phyloP scores from a whole-genome alignment of 2,329 filamentous ascomycete genomes.

The Fusarium sp. region DNA sequence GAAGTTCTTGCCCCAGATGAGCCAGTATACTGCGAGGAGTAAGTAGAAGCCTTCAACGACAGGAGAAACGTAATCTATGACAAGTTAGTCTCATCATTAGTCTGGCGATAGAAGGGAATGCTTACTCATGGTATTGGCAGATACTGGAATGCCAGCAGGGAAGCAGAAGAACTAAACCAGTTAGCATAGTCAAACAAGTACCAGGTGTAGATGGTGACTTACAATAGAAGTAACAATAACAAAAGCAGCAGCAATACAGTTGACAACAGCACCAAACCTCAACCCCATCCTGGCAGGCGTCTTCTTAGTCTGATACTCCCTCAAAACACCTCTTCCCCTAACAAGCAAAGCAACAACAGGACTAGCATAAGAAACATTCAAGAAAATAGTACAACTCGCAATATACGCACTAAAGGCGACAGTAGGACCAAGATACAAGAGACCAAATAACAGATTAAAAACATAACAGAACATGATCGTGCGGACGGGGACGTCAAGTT shows the following conservation, averaged over 20 bases:
- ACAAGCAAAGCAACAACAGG: constrained; percentile 29
- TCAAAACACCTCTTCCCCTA: not conserved
- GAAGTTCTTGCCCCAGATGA: not conserved
- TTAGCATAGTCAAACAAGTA: not conserved
- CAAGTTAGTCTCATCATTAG: not conserved
- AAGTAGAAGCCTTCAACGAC: constrained; percentile 11
- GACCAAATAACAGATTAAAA: constrained; percentile 33
- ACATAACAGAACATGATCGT: constrained; percentile 21
- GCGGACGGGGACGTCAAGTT: constrained; percentile 26
- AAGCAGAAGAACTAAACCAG: constrained; percentile 10
- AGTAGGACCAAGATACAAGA: constrained; percentile 30
- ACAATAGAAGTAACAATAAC: constrained; percentile 11
- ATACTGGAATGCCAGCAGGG: constrained; percentile 1
- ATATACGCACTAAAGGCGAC: constrained; percentile 38
- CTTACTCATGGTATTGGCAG: constrained; percentile 17
- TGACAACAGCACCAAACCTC: not conserved
- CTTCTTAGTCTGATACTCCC: constrained; percentile 7
- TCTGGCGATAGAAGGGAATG: accelerated
- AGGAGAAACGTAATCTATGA: constrained; percentile 1
- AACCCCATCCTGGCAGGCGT: constrained; percentile 9
- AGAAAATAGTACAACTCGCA: constrained; percentile 33
- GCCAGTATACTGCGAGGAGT: not conserved
- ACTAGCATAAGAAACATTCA: constrained; percentile 32
- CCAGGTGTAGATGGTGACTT: not conserved
- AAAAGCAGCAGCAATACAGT: not conserved